Evolutionary conservation across 305 asterid genomes (phyloP), one percentile per base, ranked within the genome.

Genomic region (Ilex paraguariensis): DNA sequence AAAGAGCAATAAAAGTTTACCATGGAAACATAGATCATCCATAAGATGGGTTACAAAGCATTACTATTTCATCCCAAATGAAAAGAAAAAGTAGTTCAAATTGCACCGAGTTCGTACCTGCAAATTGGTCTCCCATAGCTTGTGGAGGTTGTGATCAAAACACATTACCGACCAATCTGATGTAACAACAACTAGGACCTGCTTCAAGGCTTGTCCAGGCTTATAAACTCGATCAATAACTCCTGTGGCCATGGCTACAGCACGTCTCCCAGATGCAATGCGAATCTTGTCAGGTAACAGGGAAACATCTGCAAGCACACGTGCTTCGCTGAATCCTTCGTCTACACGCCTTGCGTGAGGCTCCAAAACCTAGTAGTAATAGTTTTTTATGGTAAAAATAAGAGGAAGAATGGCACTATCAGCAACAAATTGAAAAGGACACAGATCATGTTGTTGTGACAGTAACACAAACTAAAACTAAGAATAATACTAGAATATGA

Each of bases 151-250:
- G 88, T 93, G 98, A 75, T 93, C 95, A 31, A 90, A 93, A 72
- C 98, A 93, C 97, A 93, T 90, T 62, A 90, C 95, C 56, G 84
- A 80, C 98, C 97, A 93, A 62, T 92, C 96, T 59, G 95, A 85
- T 66, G 97, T 93, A 44, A 93, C 97, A 49, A 90, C 95, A 71
- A 93, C 97, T 56, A 90, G 67, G 46, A 93, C 97, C 81, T 87
- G 95, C 76, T 93, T 93, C 48, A 73, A 81, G 48, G 87, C 87
- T 67, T 86, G 96, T 76, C 76, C 77, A 57, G 68, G 76, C 70
- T 83, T 83, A 68, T 87, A 90, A 58, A 61, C 77, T 63, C 82
- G 82, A 68, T 93, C 97, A 59, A 90, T 77, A 66, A 86, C 67
- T 62, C 99, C 99, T 13, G 99, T 77, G 46, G 95, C 97, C 96